Base-by-base conservation (phyloP, 129 eudicot species). In the Artemisia argyi region DNA sequence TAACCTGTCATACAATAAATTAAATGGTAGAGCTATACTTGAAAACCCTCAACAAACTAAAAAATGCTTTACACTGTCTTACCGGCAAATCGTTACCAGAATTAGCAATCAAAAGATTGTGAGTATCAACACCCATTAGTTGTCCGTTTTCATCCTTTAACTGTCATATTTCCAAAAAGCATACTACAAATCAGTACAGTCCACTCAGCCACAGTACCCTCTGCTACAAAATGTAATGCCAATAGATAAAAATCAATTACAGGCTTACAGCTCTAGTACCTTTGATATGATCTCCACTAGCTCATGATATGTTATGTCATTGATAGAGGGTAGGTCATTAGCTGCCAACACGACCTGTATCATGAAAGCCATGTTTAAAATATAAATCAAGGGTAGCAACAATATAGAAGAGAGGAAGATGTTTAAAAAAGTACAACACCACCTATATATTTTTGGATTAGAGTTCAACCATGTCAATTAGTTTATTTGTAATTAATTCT, bases 61-160 rank as follows among this genome's bases (percentile, higher is more conserved):
- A 68, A 1, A 26, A 11, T 18, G 11, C 4, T 16, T 47, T 53
- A 44, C 24, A 56, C 69, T 47, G 39, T 80, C 99, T 86, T 84
- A 95, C 97, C 89, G 99, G 99, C 69, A 95, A 86, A 84, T 95
- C 99, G 69, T 90, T 95, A 72, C 99, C 97, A 67, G 99, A 90
- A 88, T 95, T 90, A 7, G 88, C 97, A 76, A 90, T 86, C 78
- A 95, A 80, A 76, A 95, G 97, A 68, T 95, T 88, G 61, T 91
- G 88, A 62, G 89, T 75, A 79, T 95, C 97, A 77, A 95, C 97
- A 50, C 99, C 97, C 76, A 84, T 76, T 69, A 95, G 97, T 87
- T 72, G 72, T 60, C 97, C 97, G 39, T 86, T 82, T 66, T 88
- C 94, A 84, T 95, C 99, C 93, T 85, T 90, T 83, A 95, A 80